Percentiles rank a stretch among this genome's conserved stretches.
These are phyloP conservation scores for Aspergillus nidulans DNA, from an alignment of 495 filamentous ascomycete genomes.

Conservation along the genomic window DNA sequence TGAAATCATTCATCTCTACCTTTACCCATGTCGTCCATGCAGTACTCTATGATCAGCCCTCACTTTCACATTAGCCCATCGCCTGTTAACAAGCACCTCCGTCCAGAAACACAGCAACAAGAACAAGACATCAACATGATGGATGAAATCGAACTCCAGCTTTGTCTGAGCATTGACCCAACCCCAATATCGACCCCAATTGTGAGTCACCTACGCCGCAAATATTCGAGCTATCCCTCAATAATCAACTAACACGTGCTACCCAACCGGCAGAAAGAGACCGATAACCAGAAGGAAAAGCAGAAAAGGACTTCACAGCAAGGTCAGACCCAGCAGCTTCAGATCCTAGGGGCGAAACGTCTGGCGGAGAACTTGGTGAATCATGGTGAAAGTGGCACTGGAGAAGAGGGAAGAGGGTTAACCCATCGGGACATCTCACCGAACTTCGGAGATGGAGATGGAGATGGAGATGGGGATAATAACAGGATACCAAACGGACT, in stretches of 20 bases:
- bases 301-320: background rate
- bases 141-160: slow-evolving; percentile 18
- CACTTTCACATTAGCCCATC: too few species aligned
- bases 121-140: slow-evolving; percentile 7
- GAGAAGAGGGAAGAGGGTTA: background rate
- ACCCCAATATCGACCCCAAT: background rate
- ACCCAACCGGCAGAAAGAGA: background rate
- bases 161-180: slow-evolving; percentile 19
- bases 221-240: background rate
- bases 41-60: too few species aligned
- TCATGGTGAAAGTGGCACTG: background rate
- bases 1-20: too few species aligned
- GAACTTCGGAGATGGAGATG: background rate
- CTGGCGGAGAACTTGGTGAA: background rate
- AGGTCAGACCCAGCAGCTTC: background rate
- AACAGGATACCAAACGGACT: too few species aligned
- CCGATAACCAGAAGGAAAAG: background rate
- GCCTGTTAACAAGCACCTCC: too few species aligned
- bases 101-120: background rate
- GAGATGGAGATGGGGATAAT: background rate
- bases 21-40: too few species aligned
- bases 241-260: background rate
- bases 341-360: background rate
- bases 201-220: slow-evolving; percentile 6
- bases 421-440: background rate